Evolutionary conservation across 257 asterid genomes (phyloP).

Genomic region (Solanum gracilifrons): DNA sequence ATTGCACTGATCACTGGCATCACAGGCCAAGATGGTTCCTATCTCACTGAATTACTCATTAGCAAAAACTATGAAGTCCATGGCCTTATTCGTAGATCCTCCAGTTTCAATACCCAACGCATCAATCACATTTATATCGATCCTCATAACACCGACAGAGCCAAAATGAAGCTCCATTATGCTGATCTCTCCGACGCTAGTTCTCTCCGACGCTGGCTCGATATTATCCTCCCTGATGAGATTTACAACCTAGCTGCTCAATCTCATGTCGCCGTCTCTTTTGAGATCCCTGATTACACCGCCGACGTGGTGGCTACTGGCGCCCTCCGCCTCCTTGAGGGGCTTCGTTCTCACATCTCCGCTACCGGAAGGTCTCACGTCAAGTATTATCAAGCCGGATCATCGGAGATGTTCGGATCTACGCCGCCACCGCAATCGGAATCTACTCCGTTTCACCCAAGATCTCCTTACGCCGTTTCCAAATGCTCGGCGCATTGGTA

Average conservation of each 20-base stretch:
- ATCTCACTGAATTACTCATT: constrained; percentile 81
- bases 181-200: constrained; percentile 97
- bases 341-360: constrained; percentile 79
- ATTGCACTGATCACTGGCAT: constrained; percentile 95
- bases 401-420: constrained; percentile 98
- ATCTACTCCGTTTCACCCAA: constrained; percentile 71
- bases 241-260: constrained; percentile 98
- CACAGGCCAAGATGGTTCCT: constrained; percentile 98
- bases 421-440: constrained; percentile 94
- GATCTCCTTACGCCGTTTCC: constrained; percentile 95
- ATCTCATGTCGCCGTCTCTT: constrained; percentile 95
- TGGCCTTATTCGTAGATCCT: constrained; percentile 91
- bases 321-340: constrained; percentile 91
- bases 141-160: constrained; percentile 84
- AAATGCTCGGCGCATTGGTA: constrained; percentile 99
- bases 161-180: constrained; percentile 90
- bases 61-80: constrained; percentile 80
- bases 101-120: constrained; percentile 95
- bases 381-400: constrained; percentile 87
- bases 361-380: constrained; percentile 70
- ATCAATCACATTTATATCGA: constrained; percentile 95
- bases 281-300: constrained; percentile 97
- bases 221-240: constrained; percentile 80
- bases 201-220: constrained; percentile 99
- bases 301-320: constrained; percentile 99